phyloP scores from a whole-genome alignment of 768 basidiomycete genomes.

The Postia placenta region DNA sequence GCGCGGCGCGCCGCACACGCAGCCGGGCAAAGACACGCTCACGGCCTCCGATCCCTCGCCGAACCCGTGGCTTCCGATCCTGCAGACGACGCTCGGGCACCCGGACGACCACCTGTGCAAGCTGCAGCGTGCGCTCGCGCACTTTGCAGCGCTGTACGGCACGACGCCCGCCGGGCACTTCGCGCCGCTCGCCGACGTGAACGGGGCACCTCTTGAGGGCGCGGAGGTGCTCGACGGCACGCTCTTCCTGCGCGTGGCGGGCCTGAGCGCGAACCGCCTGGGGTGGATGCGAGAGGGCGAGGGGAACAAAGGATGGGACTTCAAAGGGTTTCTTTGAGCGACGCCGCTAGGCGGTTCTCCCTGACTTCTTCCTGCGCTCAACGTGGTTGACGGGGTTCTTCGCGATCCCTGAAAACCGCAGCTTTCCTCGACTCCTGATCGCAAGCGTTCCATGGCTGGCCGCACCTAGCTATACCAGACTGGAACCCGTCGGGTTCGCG shows the following conservation, averaged over 20 bases:
- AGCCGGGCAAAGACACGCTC: conserved; percentile 21
- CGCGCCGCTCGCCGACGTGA: conserved; percentile 10
- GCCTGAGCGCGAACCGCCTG: conserved; percentile 37
- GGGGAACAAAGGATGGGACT: conserved; percentile 19
- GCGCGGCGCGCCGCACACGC: conserved; percentile 18
- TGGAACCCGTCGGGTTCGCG: too few relatives aligned
- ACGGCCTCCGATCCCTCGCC: conserved; percentile 34
- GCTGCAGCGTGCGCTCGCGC: conserved; percentile 43
- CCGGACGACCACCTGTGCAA: conserved; percentile 55
- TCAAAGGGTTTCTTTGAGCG: conserved; percentile 23
- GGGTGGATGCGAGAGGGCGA: conserved; percentile 37
- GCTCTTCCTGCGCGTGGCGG: conserved; percentile 54
- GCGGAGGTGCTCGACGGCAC: conserved; percentile 53
- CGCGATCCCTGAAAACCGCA: too few relatives aligned
- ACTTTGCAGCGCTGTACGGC: conserved; percentile 41
- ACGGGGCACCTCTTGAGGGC: conserved; percentile 33
- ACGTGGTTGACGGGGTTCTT: too few relatives aligned
- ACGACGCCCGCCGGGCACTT: conserved; percentile 28
- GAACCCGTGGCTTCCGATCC: conserved; percentile 55
- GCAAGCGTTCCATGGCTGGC: too few relatives aligned
- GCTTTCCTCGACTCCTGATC: too few relatives aligned
- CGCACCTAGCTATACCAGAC: too few relatives aligned
- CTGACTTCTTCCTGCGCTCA: too few relatives aligned
- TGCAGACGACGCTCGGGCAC: conserved; percentile 47
- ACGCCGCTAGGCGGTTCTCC: too few relatives aligned